Base-by-base conservation (phyloP, 2,329 filamentous ascomycete species). In the Aspergillus sp. region DNA sequence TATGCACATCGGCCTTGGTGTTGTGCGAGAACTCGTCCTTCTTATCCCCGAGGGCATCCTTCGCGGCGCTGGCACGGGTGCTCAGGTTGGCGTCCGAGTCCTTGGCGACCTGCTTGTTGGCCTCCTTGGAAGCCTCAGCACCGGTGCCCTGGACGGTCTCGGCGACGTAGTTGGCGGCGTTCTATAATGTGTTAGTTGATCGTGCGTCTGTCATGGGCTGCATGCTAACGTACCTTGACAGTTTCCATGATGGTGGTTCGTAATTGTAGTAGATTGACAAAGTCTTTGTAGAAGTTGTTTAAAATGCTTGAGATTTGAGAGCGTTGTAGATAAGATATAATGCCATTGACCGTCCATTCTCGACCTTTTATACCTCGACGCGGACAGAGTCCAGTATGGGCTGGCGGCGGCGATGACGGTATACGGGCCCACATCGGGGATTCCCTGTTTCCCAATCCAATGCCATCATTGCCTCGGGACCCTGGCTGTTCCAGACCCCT, bases 41-140 rank as follows among this genome's bases (percentile, higher is more conserved):
- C 78, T 83, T 83, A 75, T 83, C 78, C 55, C 62, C 58, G 42
- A 74, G 58, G 49, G 81, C 80, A 58, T 78, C 77, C 65, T 79
- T 73, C 51, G 78, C 81, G 56, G 80, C 81, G 43, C 70, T 73
- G 64, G 74, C 75, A 58, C 85, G 84, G 67, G 80, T 84, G 66
- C 73, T 68, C 53, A 84, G 5, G 61, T 62, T 59, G 56, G 77
- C 78, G 67, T 85, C 74, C 70, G 62, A 70, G 68, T 84, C 82
- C 80, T 88, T 87, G 71, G 85, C 85, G 60, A 84, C 79, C 60
- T 80, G 68, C 82, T 88, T 87, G 82, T 88, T 88, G 76, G 77
- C 76, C 76, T 87, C 84, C 82, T 88, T 88, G 75, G 78, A 82
- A 56, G 81, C 75, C 60, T 80, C 78, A 56, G 76, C 75, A 58